Evolutionary conservation across 805 yeast species (phyloP), one percentile per base, ranked within the genome.

Genomic region (Ogataea parapolymorpha): DNA sequence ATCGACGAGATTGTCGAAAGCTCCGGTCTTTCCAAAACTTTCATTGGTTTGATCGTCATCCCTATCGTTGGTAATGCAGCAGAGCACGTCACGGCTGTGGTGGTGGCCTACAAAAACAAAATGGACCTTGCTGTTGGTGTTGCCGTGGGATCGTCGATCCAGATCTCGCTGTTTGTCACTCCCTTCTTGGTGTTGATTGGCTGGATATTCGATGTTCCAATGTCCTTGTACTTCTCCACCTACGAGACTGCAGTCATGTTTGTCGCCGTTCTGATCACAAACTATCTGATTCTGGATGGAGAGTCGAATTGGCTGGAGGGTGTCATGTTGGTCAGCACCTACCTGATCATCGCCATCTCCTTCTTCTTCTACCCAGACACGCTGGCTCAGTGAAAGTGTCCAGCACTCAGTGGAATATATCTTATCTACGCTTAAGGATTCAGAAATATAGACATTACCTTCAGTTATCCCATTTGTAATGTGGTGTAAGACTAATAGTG

Each of bases 21-120:
- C 23, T 79, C 95, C 2, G 96, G 96, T 3, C 71, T 93, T 40
- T 85, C 96, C 32, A 90, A 91, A 74, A 89, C 98, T 0, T 93
- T 93, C 56, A 88, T 93, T 56, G 98, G 98, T 61, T 72, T 93
- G 51, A 83, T 93, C 53, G 79, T 93, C 33, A 83, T 93, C 48
- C 99, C 99, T 29, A 91, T 93, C 48, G 98, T 93, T 20, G 99
- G 98, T 42, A 93, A 93, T 57, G 99, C 99, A 3, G 98, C 98
- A 10, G 99, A 93, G 65, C 99, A 93, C 64, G 98, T 88, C 38
- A 93, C 99, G 14, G 96, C 98, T 3, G 84, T 93, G 26, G 76
- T 88, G 47, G 98, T 93, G 35, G 98, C 99, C 16, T 79, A 81
- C 75, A 89, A 89, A 67, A 87, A 93, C 65, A 93, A 93, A 67